These are phyloP conservation scores for Alternaria novae-zelandiae DNA, from an alignment of 2,329 filamentous ascomycete species.

Conservation along the genomic window DNA sequence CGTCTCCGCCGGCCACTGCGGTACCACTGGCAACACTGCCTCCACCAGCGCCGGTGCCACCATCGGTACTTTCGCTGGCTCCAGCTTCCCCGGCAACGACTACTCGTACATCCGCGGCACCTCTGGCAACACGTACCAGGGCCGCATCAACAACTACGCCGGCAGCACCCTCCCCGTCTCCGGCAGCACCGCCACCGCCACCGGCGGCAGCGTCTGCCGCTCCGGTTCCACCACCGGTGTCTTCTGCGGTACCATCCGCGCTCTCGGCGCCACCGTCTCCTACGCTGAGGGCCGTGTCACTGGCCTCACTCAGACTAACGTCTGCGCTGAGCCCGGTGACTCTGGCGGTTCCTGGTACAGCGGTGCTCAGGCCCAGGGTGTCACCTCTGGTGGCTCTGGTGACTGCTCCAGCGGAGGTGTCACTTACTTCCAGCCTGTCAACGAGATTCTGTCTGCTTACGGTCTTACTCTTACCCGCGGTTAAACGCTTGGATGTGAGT, in stretches of 20 bases:
- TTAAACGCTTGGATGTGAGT: conserved; percentile 9
- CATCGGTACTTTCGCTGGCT: conserved; percentile 48
- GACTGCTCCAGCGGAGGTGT: conserved; percentile 48
- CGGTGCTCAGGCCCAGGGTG: conserved; percentile 52
- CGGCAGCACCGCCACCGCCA: conserved; percentile 48
- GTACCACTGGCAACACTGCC: conserved; percentile 38
- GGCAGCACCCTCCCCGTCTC: conserved; percentile 42
- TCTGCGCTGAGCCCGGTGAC: conserved; percentile 53
- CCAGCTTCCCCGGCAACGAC: conserved; percentile 50
- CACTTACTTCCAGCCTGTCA: conserved; percentile 54
- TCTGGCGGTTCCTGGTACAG: conserved; percentile 52
- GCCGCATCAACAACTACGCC: conserved; percentile 46
- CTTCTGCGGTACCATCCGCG: conserved; percentile 48
- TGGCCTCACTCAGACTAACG: conserved; percentile 51
- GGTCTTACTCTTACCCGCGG: conserved; percentile 34
- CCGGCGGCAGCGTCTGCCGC: conserved; percentile 51
- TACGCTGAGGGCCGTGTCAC: conserved; percentile 51
- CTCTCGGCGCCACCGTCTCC: conserved; percentile 47
- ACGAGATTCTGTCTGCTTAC: conserved; percentile 51
- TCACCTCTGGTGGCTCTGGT: conserved; percentile 52
- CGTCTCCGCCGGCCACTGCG: conserved; percentile 52
- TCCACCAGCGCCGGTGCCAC: conserved; percentile 42
- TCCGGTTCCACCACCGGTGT: conserved; percentile 53
- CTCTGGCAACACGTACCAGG: conserved; percentile 40
- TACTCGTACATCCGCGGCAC: conserved; percentile 48